Percentiles rank a stretch among this genome's conserved stretches.
These are phyloP conservation scores for Acacia acuminata DNA, from an alignment of 306 rosid species.

Conservation along the genomic window DNA sequence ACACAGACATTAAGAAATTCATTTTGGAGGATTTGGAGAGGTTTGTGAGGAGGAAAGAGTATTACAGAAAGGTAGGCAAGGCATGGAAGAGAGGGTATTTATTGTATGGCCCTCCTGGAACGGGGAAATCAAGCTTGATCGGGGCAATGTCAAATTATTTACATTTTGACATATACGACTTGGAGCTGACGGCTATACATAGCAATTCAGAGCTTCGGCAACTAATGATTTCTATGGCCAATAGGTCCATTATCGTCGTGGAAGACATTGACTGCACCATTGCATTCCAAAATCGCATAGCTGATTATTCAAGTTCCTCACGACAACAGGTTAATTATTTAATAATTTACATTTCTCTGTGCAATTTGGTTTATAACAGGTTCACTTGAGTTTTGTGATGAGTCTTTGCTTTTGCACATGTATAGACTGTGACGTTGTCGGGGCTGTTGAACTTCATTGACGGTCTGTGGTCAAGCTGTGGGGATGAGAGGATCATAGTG, in stretches of 20 bases:
- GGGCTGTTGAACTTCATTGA: too few relatives aligned
- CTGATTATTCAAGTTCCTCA: too few relatives aligned
- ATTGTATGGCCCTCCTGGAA: constrained; percentile 82
- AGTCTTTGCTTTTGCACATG: too few relatives aligned
- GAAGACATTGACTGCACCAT: constrained; percentile 78
- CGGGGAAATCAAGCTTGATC: constrained; percentile 79
- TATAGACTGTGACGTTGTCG: too few relatives aligned
- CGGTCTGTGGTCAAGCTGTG: too few relatives aligned
- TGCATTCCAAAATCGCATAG: constrained; percentile 47
- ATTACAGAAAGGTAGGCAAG: constrained; percentile 67
- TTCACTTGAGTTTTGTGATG: too few relatives aligned
- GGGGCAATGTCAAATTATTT: constrained; percentile 83
- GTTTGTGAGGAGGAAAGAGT: constrained; percentile 62
- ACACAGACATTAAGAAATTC: constrained; percentile 42
- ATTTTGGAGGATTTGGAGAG: constrained; percentile 50
- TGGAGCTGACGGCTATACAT: constrained; percentile 54
- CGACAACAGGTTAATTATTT: too few relatives aligned
- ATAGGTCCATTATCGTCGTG: constrained; percentile 70
- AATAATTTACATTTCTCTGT: too few relatives aligned
- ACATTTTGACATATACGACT: constrained; percentile 66
- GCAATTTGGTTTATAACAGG: too few relatives aligned
- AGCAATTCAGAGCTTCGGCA: constrained; percentile 48
- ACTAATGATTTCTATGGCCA: constrained; percentile 50
- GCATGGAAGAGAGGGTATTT: constrained; percentile 89
- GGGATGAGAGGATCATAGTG: too few relatives aligned